Evolutionary conservation across 768 basidiomycete species (phyloP), one percentile per base, ranked within the genome.

Genomic region (Mycena albidolilacea): DNA sequence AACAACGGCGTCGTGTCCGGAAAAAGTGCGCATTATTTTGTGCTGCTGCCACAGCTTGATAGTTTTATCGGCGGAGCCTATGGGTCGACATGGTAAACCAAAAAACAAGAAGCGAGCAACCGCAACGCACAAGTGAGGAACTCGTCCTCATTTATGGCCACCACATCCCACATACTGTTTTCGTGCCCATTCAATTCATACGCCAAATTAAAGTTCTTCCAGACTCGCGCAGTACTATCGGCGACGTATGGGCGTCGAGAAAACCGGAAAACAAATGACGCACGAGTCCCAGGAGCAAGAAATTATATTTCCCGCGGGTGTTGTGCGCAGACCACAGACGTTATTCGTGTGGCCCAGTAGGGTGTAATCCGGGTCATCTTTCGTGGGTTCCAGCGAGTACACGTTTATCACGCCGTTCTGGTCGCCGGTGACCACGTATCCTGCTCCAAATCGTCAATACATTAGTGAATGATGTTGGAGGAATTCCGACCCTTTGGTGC

Each of bases 211-310:
- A 94, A 96, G 77, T 93, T 87, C 81, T 91, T 91, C 96, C 97
- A 98, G 2, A 99, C 93, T 83, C 96, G 95, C 44, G 96, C 97
- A 1, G 97, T 96, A 80, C 97, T 98, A 78, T 39, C 19, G 60
- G 37, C 14, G 64, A 23, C 58, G 46, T 57, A 44, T 73, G 62
- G 63, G 59, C 44, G 19, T 19, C 50, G 30, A 59, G 21, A 39
- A n/a, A 55, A 59, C 46, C 7, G 23, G 48, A 69, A 64, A 21
- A 57, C 55, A 67, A 46, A 63, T 59, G 11, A 83, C 90, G 82
- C 78, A 97, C 97, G 89, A 94, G 84, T 99, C 98, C 98, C 98
- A 99, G 54, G 96, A 97, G n/a, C 98, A 98, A 9, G 95, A 97
- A 69, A 98, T 91, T 72, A 99, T 92, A 61, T 89, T 86, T 17